Evolutionary conservation across 2,329 filamentous ascomycete species (phyloP), one percentile per base, ranked within the genome.

Genomic region (Alternaria triticimaculans): DNA sequence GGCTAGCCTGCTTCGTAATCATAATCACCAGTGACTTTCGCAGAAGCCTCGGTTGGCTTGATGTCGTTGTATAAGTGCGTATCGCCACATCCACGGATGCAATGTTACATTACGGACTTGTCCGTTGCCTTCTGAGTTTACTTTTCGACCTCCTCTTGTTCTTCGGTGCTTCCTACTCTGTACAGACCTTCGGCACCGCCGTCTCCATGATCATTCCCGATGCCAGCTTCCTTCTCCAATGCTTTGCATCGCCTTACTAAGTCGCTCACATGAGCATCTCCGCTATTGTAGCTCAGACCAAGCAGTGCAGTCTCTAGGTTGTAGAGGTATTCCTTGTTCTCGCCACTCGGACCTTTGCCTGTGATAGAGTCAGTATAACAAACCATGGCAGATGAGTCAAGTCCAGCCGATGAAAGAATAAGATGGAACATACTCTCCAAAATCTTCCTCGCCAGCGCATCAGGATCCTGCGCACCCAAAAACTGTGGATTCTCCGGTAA

Each of bases 401-500:
- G 2, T 18, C n/a, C n/a, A 55, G 30, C 10, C 11, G 6, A 20
- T 4, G 18, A 5, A 23, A 25, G 3, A 44, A 43, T 6, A 15
- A 15, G 14, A 46, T 3, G 4, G 9, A 33, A 50, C 44, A 84
- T 81, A 72, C 92, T 93, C 51, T 83, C 83, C 71, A 89, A 86
- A 72, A 99, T 98, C 80, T 95, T 92, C 80, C 89, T 87, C 23
- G 95, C 94, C 55, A 98, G 86, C 45, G 83, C 79, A 74, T 93
- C 88, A 1, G 92, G 91, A 58, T 96, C 90, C 77, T 97, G 94
- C 0, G 90, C 89, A 0, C 93, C 93, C 41, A 94, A 85, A 76
- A 99, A 99, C 80, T 98, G 96, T 59, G 93, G 91, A 76, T 99
- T 99, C 49, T 91, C 89, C 0, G 96, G 96, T 3, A 96, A 92